Base-by-base conservation (phyloP, 495 filamentous ascomycete genomes). In the Annulohypoxylon nitens region DNA sequence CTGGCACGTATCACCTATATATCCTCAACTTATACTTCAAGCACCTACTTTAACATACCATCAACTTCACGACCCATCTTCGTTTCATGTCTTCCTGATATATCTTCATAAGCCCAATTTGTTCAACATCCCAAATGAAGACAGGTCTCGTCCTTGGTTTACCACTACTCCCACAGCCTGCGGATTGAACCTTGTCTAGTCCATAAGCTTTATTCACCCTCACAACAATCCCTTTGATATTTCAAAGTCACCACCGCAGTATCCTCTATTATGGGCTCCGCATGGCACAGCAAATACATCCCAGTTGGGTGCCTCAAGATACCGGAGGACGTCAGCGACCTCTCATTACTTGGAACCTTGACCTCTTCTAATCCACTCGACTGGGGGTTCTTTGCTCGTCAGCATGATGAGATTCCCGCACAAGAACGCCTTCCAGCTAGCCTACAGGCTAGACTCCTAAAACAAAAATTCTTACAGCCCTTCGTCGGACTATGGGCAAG, bases 281-380 rank as follows among this genome's bases (percentile, higher is more conserved):
- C 37, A 45, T 73, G 63, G 58, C 58, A 72, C 25, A 34, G n/a
- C 55, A 73, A 73, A 51, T 78, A 80, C 63, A 78, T 84, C 23
- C 80, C 79, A 9, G 80, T 75, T 11, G 82, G 82, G 1, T 82
- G 82, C 65, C 62, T 84, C 5, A 62, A 73, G n/a, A 18, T 83
- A 43, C 20, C 71, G 26, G 36, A 60, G 14, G 45, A 60, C 34
- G 30, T 51, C 8, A 63, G 43, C 43, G 50, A 20, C 3, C 23
- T 67, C 23, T 41, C 55, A 26, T 10, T 33, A 37, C n/a, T 30
- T 11, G 20, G 41, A 71, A 12, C 12, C 61, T 4, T 72, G 67
- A 69, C n/a, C 48, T 16, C 51, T 4, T 16, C 64, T 0, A 14
- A 61, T 8, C 36, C 47, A 20, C 33, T 30, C 4, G 23, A 34